Base-by-base conservation (phyloP, 1,139 yeast species). In the Zygoascus sp. region DNA sequence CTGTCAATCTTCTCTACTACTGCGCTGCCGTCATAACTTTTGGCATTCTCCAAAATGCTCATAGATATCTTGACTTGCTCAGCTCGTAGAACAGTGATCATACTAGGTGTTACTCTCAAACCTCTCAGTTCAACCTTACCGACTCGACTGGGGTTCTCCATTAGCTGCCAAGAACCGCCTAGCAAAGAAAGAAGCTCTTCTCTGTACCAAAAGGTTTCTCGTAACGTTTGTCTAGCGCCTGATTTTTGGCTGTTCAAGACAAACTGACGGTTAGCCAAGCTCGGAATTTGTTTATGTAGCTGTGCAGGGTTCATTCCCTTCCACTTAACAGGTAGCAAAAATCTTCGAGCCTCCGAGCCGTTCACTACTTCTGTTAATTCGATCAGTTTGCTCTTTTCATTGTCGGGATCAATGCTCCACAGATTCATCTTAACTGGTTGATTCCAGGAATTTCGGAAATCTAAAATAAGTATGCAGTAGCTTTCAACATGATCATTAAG, bases 171-270 rank as follows among this genome's bases (percentile, higher is more conserved):
- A 1, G 64, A 55, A 1, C 95, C 96, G 2, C 65, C 62, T 11
- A 92, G 58, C 23, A 72, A 70, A 38, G 74, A 73, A 46, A 92
- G 66, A 2, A 92, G 62, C 47, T 74, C 72, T 48, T 83, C 80
- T 48, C 95, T 69, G 49, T 84, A 75, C 98, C 98, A 92, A 63
- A 89, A 92, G 54, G 62, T 53, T 66, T 72, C 49, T 76, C 85
- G 48, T 75, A 82, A n/a, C n/a, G n/a, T 56, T 66, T 75, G 69
- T 27, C 42, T 46, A 2, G 76, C 79, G 0, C 79, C 68, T n/a
- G 32, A 16, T 23, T 80, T 60, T 45, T 74, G 75, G 44, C 79
- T 75, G 57, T 83, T 83, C 30, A 81, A 76, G 16, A 88, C 72
- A 59, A 81, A 86, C 64, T 89, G 96, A 50, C 81, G 80, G 40